Base-by-base conservation (phyloP, 352 stramenopile genomes). In the Phytophthora aleatoria region DNA sequence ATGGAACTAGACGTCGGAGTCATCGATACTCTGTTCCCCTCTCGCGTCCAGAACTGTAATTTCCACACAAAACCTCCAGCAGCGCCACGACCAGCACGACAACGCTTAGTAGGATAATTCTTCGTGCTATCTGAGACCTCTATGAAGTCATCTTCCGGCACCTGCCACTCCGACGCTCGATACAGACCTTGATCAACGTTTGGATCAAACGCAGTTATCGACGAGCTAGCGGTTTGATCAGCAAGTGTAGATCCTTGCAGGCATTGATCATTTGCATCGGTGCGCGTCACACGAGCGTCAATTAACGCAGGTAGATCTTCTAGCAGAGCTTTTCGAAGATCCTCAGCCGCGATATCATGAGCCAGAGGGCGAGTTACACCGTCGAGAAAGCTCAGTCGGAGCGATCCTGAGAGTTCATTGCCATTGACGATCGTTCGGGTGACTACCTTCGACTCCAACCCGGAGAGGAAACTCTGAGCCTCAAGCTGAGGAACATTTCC, bases 41-140 rank as follows among this genome's bases (percentile, higher is more conserved):
- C 55, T 7, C 81, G 67, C 1, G 95, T 98, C 69, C 88, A 96
- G 26, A 98, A 71, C 47, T 94, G 92, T 12, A 99, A 45, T 33
- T 94, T 97, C 94, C 95, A 99, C 13, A 89, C 85, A 36, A 96
- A 87, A 0, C 83, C 94, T 20, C 85, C 85, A 3, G 83, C 88
- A 54, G 78, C 74, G n/a, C 80, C 85, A 28, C 87, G 85, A 16
- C 94, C 94, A 59, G 88, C 67, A 7, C 73, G 49, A 56, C 96
- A 99, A 12, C 94, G 69, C 16, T 94, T 95, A 60, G 96, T 76
- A 3, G 16, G 31, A 44, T 67, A 79, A 64, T 57, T 77, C 51
- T 86, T 88, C 39, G 78, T 75, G 30, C 73, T 87, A 44, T 90
- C 81, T 1, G 58, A 11, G 0, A 51, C 48, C 11, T 89, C 81